These are phyloP conservation scores for Clavulina sp. DNA, from an alignment of 768 basidiomycete genomes.

Conservation along the genomic window DNA sequence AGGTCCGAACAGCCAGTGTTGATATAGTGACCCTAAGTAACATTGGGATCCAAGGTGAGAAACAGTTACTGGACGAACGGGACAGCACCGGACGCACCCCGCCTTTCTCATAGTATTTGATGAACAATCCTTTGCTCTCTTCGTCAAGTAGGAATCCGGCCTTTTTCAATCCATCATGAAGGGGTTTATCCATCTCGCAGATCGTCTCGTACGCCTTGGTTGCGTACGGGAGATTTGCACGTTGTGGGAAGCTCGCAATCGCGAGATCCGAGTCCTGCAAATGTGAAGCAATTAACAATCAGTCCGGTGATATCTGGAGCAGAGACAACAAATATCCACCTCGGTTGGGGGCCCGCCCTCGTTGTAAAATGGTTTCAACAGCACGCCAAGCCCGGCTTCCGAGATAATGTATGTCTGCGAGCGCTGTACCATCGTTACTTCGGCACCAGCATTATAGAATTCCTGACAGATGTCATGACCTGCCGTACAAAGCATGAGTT, in stretches of 20 bases:
- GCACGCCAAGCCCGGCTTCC: neutral
- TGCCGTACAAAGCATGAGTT: neutral
- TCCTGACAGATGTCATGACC: slow-evolving; percentile 6
- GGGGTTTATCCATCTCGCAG: neutral
- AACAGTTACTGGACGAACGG: neutral
- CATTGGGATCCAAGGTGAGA: too few relatives aligned
- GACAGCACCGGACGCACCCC: neutral
- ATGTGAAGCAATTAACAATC: too few relatives aligned
- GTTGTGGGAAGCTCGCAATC: too few relatives aligned
- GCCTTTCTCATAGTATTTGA: neutral
- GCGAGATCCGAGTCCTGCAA: too few relatives aligned
- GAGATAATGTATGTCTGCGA: neutral
- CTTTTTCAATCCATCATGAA: neutral
- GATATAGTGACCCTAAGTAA: slow-evolving; percentile 5
- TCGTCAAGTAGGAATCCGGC: neutral
- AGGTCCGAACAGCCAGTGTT: slow-evolving; percentile 2
- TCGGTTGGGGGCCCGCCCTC: neutral
- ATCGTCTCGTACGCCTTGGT: neutral
- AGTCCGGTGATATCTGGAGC: too few relatives aligned
- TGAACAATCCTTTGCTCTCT: neutral
- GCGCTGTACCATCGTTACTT: slow-evolving; percentile 13
- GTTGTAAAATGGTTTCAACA: neutral
- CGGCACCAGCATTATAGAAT: slow-evolving; percentile 14
- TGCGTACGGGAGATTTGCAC: too few relatives aligned
- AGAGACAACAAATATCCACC: neutral